These are phyloP conservation scores for Grosmannia serpens DNA, from an alignment of 2,329 filamentous ascomycete species.

Conservation along the genomic window DNA sequence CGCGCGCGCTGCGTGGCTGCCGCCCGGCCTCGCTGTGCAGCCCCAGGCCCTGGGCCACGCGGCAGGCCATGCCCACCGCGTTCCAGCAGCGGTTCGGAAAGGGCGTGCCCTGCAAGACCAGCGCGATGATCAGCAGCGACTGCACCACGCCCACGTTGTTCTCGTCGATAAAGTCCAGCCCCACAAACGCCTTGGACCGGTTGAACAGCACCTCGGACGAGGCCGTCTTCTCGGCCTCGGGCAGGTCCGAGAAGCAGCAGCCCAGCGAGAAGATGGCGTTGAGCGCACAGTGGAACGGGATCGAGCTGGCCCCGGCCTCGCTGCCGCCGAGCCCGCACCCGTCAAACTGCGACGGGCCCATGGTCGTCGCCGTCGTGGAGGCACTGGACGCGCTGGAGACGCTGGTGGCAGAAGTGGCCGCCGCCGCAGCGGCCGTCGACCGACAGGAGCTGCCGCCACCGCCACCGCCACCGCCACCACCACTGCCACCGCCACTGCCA, in stretches of 20 bases:
- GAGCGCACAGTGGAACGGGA: conserved; percentile 29
- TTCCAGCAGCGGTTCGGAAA: conserved; percentile 31
- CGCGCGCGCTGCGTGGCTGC: background rate
- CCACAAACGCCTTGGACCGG: conserved; percentile 22
- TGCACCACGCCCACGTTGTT: conserved; percentile 21
- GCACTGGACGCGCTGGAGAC: too few relatives aligned
- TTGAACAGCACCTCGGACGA: conserved; percentile 23
- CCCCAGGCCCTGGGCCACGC: conserved; percentile 28
- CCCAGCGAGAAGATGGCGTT: conserved; percentile 31
- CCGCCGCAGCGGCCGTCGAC: too few relatives aligned
- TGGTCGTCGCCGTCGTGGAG: background rate
- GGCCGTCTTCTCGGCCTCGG: conserved; percentile 15
- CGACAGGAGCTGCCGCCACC: too few relatives aligned
- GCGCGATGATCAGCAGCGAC: conserved; percentile 23
- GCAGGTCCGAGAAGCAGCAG: conserved; percentile 7
- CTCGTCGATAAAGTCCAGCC: conserved; percentile 25
- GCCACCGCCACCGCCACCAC: too few relatives aligned
- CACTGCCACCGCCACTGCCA: background rate
- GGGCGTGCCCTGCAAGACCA: conserved; percentile 28
- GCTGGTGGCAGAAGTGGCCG: too few relatives aligned
- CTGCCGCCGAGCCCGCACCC: conserved; percentile 5
- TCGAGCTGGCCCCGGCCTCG: conserved; percentile 17
- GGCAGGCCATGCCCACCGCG: conserved; percentile 27
- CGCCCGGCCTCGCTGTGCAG: conserved; percentile 21
- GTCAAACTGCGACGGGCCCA: background rate